A percentile compares a stretch with the other conserved stretches of the same genome.
phyloP scores from a whole-genome alignment of 2,329 filamentous ascomycete species.

The Pseudogymnoascus sp. region DNA sequence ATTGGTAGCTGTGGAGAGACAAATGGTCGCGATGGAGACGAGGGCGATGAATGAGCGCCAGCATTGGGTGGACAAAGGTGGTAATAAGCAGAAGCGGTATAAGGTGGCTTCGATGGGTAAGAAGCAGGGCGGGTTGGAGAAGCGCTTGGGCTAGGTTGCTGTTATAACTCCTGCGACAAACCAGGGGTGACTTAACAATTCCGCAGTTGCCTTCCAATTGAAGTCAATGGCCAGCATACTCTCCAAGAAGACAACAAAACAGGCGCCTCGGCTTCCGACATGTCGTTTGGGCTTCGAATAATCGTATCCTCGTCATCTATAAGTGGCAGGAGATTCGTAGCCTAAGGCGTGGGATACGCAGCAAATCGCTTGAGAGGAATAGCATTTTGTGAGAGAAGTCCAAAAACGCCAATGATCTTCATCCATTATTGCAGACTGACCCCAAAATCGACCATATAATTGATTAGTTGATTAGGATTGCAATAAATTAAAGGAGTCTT shows the following conservation, averaged over 20 bases:
- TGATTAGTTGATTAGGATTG: too few relatives aligned
- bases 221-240: slow-evolving; percentile 85
- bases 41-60: slow-evolving; percentile 20
- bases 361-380: background rate
- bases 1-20: slow-evolving; percentile 20
- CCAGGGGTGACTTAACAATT: slow-evolving; percentile 78
- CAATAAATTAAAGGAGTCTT: too few relatives aligned
- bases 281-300: background rate
- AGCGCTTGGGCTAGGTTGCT: slow-evolving; percentile 10
- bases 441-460: too few relatives aligned
- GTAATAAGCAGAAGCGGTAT: slow-evolving; percentile 24
- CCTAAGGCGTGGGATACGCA: background rate
- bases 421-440: too few relatives aligned
- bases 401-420: background rate
- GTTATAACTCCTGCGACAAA: slow-evolving; percentile 31
- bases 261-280: slow-evolving; percentile 62
- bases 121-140: slow-evolving; percentile 23
- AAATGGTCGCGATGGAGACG: slow-evolving; percentile 19
- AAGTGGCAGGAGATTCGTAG: background rate
- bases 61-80: slow-evolving; percentile 19
- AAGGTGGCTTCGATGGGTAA: slow-evolving; percentile 15
- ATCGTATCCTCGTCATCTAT: background rate
- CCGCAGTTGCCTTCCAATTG: slow-evolving; percentile 81
- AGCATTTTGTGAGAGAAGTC: background rate
- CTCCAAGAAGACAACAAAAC: slow-evolving; percentile 69